A percentile compares a stretch with the other conserved stretches of the same genome.
Conservation (phyloP, 2,329 filamentous ascomycete species). For the Pseudogymnoascus sp. region DNA sequence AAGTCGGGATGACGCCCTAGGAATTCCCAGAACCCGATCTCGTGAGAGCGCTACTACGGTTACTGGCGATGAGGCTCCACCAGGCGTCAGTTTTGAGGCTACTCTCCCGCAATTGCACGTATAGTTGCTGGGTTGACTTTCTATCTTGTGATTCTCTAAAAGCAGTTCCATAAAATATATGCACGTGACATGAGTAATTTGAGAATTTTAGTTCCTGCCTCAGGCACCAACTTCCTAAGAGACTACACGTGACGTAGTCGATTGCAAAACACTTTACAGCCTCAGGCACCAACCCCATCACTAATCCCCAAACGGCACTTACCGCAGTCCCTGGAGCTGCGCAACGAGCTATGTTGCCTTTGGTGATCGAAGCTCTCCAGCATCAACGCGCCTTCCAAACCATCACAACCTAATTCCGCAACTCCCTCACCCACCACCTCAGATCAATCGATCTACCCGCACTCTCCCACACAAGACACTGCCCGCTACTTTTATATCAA, state of each 20-base stretch:
- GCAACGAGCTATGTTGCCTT: conserved; percentile 5
- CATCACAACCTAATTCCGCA: conserved; percentile 1
- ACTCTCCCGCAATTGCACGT: background rate
- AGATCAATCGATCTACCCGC: background rate
- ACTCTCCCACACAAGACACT: background rate
- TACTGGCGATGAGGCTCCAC: background rate
- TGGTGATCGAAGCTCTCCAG: background rate
- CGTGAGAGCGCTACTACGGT: background rate
- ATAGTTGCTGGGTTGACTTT: background rate
- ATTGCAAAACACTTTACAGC: background rate
- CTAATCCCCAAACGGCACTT: background rate
- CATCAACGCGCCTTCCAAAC: background rate
- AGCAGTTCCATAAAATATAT: background rate
- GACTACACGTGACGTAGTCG: background rate
- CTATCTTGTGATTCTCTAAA: background rate
- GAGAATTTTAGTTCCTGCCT: background rate
- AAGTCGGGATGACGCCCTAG: background rate
- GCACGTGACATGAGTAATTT: background rate
- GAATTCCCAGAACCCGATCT: background rate
- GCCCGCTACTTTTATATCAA: background rate
- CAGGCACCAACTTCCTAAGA: background rate
- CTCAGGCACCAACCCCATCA: background rate
- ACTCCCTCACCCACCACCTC: background rate
- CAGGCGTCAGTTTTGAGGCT: background rate
- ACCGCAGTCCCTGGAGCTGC: background rate